Evolutionary conservation across 1,284 basidiomycete species (phyloP), one percentile per base, ranked within the genome.

Genomic region (Porogramme epimiltina): DNA sequence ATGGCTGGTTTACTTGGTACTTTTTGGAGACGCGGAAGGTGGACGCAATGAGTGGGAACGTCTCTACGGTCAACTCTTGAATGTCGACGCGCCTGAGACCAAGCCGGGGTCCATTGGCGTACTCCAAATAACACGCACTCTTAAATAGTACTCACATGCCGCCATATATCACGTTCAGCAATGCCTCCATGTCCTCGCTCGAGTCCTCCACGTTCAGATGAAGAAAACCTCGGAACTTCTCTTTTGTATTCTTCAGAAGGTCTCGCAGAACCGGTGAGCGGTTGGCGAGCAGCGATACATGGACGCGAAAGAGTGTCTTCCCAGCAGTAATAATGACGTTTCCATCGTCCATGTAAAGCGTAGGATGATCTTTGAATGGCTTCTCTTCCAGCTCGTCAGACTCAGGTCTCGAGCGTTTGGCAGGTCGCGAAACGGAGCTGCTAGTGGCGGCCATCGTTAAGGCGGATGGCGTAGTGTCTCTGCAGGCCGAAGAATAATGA

Each of bases 311-410:
- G 38, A 65, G 57, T 3, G 48, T 57, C 18, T 62, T 45, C 2
- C 55, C 55, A 1, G 51, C 49, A 11, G 55, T 55, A 20, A 70
- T 52, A 28, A 69, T 63, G 53, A 67, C 56, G 46, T 66, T 67
- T n/a, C 68, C 68, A 45, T 70, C 68, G 23, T 64, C 58, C 43
- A 64, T 64, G 49, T 66, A 68, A 34, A 70, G 61, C 8, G 62
- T 57, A 11, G 62, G 58, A 43, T 67, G 66, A 47, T 66, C 45
- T 16, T 48, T 31, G 47, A 60, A 56, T 16, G 52, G 54, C 28
- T 59, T 56, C 46, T 52, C 54, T 37, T 56, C 58, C 8, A 13
- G 28, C 28, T 31, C 28, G 28, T 31, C 13, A 31, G 28, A 31
- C 8, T 6, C 28, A 13, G 13, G 28, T 31, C 28, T 6, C 8